phyloP scores from a whole-genome alignment of 2,329 filamentous ascomycete species.

The Pseudogymnoascus verrucosus region DNA sequence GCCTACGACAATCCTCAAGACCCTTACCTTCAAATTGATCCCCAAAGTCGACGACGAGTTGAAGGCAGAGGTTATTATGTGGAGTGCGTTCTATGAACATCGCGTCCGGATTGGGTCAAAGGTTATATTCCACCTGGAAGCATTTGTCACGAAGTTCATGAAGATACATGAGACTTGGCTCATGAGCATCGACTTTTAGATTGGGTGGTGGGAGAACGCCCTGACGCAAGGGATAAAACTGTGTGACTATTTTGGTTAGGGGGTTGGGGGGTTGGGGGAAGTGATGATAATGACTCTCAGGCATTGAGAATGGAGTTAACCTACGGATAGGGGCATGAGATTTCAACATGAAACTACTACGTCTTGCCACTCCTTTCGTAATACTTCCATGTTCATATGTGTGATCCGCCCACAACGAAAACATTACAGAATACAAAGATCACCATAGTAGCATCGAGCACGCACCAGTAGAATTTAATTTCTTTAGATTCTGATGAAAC shows the following conservation, averaged over 20 bases:
- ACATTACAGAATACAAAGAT: not conserved
- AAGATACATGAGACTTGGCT: conserved; percentile 83
- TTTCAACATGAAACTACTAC: not conserved
- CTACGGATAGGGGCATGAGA: not conserved
- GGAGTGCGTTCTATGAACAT: conserved; percentile 97
- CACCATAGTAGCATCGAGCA: not conserved
- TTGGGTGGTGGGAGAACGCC: not conserved
- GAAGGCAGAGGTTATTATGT: conserved; percentile 87
- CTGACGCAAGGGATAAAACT: not conserved
- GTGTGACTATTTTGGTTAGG: not conserved
- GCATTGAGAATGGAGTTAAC: not conserved
- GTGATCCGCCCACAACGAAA: not conserved
- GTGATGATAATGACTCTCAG: conserved; percentile 5
- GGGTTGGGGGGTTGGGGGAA: not conserved
- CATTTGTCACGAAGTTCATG: conserved; percentile 99
- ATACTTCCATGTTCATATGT: not conserved
- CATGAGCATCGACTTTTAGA: conserved; percentile 71
- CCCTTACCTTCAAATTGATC: conserved; percentile 87
- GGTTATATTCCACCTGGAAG: conserved; percentile 96
- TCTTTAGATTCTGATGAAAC: conserved; percentile 2
- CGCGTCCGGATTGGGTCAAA: conserved; percentile 86
- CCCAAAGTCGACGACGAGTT: conserved; percentile 78
- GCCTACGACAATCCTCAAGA: conserved; percentile 87
- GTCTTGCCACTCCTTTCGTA: not conserved
- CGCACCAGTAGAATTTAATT: not conserved